phyloP scores from a whole-genome alignment of 1,139 yeast genomes.

The Pichia inconspicua region DNA sequence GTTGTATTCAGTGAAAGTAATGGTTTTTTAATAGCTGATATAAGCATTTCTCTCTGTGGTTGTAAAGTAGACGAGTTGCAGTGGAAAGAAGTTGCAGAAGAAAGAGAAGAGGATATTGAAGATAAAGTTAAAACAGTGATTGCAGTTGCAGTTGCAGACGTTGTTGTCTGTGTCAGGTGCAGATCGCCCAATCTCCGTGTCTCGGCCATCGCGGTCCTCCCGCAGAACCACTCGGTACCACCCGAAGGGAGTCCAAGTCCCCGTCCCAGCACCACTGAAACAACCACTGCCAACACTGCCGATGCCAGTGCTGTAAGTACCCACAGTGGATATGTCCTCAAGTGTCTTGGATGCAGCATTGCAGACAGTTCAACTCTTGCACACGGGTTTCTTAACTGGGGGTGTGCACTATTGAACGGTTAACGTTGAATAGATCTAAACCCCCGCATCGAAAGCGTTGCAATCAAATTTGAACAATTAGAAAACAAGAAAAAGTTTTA shows the following conservation, averaged over 20 bases:
- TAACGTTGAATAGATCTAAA: too few species aligned
- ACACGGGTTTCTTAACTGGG: background rate
- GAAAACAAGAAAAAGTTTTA: too few species aligned
- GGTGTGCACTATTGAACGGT: background rate
- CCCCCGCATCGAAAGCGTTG: too few species aligned
- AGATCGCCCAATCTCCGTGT: background rate
- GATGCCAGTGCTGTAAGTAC: background rate
- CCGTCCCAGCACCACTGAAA: background rate
- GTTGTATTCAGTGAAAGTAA: background rate
- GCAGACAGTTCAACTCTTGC: too few species aligned
- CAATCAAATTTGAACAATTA: too few species aligned
- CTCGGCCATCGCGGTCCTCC: background rate
- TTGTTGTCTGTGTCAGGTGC: background rate
- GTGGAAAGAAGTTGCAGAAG: background rate
- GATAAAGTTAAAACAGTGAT: background rate
- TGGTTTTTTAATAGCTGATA: background rate
- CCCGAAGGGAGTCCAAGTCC: too few species aligned
- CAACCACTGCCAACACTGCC: background rate
- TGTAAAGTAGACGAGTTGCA: background rate
- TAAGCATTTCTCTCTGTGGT: background rate
- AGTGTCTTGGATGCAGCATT: too few species aligned
- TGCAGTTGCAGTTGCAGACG: background rate
- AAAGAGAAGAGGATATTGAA: background rate
- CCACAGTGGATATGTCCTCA: background rate
- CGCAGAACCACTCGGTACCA: too few species aligned